Evolutionary conservation across 257 asterid species (phyloP).

Genomic region (Fraxinus pennsylvanica): DNA sequence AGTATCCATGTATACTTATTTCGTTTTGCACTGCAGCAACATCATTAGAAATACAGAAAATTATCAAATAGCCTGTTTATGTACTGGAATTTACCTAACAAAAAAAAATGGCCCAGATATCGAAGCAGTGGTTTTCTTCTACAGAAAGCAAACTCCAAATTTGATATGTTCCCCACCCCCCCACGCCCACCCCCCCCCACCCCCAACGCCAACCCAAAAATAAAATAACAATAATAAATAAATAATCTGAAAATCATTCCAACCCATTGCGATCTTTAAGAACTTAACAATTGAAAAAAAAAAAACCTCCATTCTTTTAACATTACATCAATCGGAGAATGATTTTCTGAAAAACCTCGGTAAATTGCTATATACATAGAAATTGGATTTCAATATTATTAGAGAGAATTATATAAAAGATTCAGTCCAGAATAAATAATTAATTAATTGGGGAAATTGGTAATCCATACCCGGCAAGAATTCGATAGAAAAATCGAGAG

Average conservation of each 20-base stretch:
- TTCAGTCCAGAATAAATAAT: background rate
- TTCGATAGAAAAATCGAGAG: background rate
- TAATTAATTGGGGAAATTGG: too few relatives aligned
- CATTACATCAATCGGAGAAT: background rate
- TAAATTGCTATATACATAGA: background rate
- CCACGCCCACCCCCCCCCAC: too few relatives aligned
- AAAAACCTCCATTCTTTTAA: background rate
- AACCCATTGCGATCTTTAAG: background rate
- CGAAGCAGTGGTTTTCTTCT: background rate
- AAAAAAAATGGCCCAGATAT: background rate
- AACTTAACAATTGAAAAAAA: background rate
- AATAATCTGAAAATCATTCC: background rate
- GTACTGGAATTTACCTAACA: background rate
- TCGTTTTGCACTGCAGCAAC: background rate
- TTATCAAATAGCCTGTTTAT: background rate
- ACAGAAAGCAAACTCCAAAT: background rate
- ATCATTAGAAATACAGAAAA: too few relatives aligned
- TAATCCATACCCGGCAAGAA: background rate
- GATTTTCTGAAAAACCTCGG: background rate
- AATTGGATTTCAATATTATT: background rate
- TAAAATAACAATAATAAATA: too few relatives aligned
- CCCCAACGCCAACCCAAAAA: too few relatives aligned
- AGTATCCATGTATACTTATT: too few relatives aligned
- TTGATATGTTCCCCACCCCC: background rate
- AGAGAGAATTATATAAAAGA: too few relatives aligned